phyloP scores from a whole-genome alignment of 768 basidiomycete species.

The Wakefieldia striispora region DNA sequence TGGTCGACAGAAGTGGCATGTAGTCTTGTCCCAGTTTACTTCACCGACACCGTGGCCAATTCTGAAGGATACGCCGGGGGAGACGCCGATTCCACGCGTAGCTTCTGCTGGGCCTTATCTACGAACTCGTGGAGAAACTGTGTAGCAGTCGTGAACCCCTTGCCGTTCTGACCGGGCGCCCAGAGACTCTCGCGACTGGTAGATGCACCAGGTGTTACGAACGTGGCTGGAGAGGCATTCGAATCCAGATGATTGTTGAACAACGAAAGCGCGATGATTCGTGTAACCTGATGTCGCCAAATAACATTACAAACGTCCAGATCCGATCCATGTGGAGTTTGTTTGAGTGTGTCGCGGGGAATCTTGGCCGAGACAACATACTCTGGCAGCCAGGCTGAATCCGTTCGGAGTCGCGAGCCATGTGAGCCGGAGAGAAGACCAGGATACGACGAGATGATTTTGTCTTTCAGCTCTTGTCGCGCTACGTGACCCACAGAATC shows the following conservation, averaged over 20 bases:
- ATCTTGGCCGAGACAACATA: constrained; percentile 5
- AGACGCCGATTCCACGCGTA: not conserved
- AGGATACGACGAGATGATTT: constrained; percentile 1
- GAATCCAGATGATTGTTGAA: constrained; percentile 13
- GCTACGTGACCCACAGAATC: not conserved
- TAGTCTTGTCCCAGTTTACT: constrained; percentile 6
- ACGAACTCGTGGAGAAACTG: constrained; percentile 13
- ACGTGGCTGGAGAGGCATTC: constrained; percentile 7
- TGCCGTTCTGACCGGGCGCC: constrained; percentile 19
- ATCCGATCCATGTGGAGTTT: constrained; percentile 2
- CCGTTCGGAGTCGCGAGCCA: not conserved
- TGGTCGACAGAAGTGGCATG: constrained; percentile 1
- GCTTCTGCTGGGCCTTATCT: not conserved
- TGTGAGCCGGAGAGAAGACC: constrained; percentile 4
- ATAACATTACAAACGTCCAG: constrained; percentile 7
- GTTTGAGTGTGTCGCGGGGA: not conserved
- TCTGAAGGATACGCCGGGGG: constrained; percentile 9
- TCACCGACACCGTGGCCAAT: constrained; percentile 17
- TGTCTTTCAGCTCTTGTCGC: constrained; percentile 1
- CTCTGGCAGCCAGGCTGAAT: not conserved
- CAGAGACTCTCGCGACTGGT: constrained; percentile 16
- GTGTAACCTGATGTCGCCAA: constrained; percentile 5
- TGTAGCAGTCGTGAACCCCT: constrained; percentile 14
- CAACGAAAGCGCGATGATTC: constrained; percentile 5
- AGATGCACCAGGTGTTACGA: constrained; percentile 13